Evolutionary conservation across 2,329 filamentous ascomycete species (phyloP).

Genomic region (Helotiales sp.): DNA sequence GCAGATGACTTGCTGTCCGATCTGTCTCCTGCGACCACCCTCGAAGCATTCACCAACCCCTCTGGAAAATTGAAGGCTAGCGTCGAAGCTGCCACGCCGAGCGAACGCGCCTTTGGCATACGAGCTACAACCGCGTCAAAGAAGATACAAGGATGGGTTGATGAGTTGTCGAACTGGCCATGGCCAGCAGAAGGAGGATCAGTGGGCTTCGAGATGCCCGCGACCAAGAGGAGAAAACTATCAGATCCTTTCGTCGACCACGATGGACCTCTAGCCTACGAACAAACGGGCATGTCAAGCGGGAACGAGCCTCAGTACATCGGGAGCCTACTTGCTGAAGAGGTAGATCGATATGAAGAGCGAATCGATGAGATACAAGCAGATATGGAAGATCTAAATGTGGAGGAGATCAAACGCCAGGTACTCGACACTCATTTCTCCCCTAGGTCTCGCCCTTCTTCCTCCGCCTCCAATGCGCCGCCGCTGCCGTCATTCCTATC

Average conservation of each 20-base stretch:
- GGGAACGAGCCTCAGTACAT: constrained; percentile 24
- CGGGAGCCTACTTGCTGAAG: constrained; percentile 66
- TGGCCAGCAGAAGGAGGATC: constrained; percentile 54
- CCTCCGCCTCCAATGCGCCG: constrained; percentile 45
- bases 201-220: constrained; percentile 54
- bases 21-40: constrained; percentile 59
- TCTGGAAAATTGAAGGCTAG: constrained; percentile 55
- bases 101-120: constrained; percentile 71
- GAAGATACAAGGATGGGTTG: constrained; percentile 71
- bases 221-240: constrained; percentile 42
- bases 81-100: constrained; percentile 60
- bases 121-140: constrained; percentile 70
- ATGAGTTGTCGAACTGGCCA: constrained; percentile 64
- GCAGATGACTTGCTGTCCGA: constrained; percentile 60
- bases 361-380: constrained; percentile 73
- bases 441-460: constrained; percentile 54
- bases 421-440: constrained; percentile 80
- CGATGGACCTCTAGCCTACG: background rate
- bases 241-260: constrained; percentile 22
- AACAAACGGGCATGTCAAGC: constrained; percentile 11
- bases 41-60: constrained; percentile 58
- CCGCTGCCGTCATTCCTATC: constrained; percentile 44
- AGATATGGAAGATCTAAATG: constrained; percentile 67
- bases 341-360: constrained; percentile 68
- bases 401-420: constrained; percentile 88